Percentiles rank a stretch among this genome's conserved stretches.
Evolutionary conservation across 73 alveolate genomes (phyloP).

Genomic region (Paramecium octaurelia): DNA sequence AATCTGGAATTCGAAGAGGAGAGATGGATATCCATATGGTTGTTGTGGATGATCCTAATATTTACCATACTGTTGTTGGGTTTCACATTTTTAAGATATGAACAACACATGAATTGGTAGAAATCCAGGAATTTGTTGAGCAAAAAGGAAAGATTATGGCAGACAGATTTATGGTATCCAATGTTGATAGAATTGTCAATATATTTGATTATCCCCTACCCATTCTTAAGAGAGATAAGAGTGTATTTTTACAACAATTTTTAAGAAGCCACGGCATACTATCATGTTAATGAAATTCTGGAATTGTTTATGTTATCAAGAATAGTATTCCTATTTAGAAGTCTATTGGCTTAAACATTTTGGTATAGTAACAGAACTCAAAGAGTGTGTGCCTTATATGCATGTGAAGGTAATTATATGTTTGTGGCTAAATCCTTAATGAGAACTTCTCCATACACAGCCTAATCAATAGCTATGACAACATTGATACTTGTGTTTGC

Average conservation of each 20-base stretch:
- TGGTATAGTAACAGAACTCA: conserved; percentile 50
- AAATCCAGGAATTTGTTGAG: not conserved
- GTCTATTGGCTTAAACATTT: conserved; percentile 12
- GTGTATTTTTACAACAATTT: conserved; percentile 11
- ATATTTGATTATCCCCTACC: not conserved
- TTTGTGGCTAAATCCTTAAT: conserved; percentile 39
- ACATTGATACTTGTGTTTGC: not conserved
- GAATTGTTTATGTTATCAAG: conserved; percentile 32
- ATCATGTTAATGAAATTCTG: conserved; percentile 51
- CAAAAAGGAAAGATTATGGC: not conserved
- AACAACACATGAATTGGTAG: not conserved
- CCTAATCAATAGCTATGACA: not conserved
- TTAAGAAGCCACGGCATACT: not conserved
- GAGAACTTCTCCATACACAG: conserved; percentile 33
- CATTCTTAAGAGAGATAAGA: conserved; percentile 2
- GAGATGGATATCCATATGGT: not conserved
- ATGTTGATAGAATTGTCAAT: not conserved
- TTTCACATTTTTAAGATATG: not conserved
- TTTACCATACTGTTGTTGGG: not conserved
- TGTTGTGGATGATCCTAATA: not conserved
- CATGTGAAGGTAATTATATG: conserved; percentile 48
- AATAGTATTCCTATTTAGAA: conserved; percentile 18
- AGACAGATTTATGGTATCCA: not conserved
- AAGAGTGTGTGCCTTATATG: conserved; percentile 52
- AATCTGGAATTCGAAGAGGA: not conserved